phyloP scores from a whole-genome alignment of 371 early-diverging fungal species.

The Cokeromyces recurvatus region DNA sequence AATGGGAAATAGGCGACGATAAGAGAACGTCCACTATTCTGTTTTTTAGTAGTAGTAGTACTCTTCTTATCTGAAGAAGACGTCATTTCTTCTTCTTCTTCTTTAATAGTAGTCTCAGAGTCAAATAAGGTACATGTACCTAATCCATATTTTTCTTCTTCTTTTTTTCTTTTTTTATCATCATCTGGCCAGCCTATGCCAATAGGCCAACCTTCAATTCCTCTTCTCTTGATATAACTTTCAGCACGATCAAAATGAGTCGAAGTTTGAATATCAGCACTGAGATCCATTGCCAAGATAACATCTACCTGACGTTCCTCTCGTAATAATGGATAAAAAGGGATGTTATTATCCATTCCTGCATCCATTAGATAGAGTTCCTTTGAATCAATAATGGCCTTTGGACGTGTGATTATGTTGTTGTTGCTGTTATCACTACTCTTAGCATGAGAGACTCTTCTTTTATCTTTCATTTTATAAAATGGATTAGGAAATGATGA shows the following conservation, averaged over 20 bases:
- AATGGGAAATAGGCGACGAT: slow-evolving; percentile 59
- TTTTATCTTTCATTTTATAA: slow-evolving; percentile 25
- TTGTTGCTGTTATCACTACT: too few species aligned
- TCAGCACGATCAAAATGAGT: slow-evolving; percentile 64
- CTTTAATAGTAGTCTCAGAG: slow-evolving; percentile 9
- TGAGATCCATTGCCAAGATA: slow-evolving; percentile 60
- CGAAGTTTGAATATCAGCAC: slow-evolving; percentile 61
- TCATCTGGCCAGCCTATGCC: slow-evolving; percentile 33
- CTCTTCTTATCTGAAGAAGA: background rate
- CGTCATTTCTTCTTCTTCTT: slow-evolving; percentile 2
- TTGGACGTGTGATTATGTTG: slow-evolving; percentile 16
- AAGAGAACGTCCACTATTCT: slow-evolving; percentile 19
- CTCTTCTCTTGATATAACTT: slow-evolving; percentile 42
- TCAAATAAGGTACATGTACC: slow-evolving; percentile 29
- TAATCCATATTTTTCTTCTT: slow-evolving; percentile 18
- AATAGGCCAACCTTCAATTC: slow-evolving; percentile 46
- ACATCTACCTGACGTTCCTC: slow-evolving; percentile 63
- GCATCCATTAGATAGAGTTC: slow-evolving; percentile 65
- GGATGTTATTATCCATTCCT: slow-evolving; percentile 72
- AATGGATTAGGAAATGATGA: slow-evolving; percentile 54
- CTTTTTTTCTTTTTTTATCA: slow-evolving; percentile 18
- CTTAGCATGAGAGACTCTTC: background rate
- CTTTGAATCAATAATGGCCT: slow-evolving; percentile 11
- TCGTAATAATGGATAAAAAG: slow-evolving; percentile 64
- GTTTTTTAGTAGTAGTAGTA: slow-evolving; percentile 2